Conservation (phyloP, 768 basidiomycete species). For the Naematelia aurantialba region DNA sequence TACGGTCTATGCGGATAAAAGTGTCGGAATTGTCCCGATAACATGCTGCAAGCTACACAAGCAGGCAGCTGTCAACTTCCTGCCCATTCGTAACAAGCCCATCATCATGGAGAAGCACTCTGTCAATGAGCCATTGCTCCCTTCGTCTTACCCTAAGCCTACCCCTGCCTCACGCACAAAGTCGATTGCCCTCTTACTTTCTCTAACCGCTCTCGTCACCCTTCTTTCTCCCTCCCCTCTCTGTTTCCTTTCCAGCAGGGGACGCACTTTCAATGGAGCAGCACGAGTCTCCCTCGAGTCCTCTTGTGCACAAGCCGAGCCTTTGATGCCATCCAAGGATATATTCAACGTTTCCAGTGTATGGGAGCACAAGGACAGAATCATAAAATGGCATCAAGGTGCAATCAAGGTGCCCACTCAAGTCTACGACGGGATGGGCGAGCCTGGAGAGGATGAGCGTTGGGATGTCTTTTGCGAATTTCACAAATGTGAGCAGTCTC, state of each 20-base stretch:
- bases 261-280: background rate
- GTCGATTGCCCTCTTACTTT: background rate
- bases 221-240: background rate
- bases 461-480: conserved; percentile 41
- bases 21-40: background rate
- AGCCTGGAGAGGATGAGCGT: conserved; percentile 32
- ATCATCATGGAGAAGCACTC: background rate
- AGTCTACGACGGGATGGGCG: conserved; percentile 46
- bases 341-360: conserved; percentile 20
- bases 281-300: background rate
- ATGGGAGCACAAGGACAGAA: conserved; percentile 29
- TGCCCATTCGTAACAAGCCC: background rate
- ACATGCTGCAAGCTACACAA: background rate
- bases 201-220: background rate
- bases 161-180: background rate
- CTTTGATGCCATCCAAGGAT: background rate
- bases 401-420: conserved; percentile 41
- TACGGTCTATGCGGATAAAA: background rate
- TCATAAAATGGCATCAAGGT: conserved; percentile 37
- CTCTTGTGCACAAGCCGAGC: background rate
- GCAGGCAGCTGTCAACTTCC: background rate
- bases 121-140: background rate
- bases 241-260: background rate
- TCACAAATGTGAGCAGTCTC: conserved; percentile 26
- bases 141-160: background rate